phyloP scores from a whole-genome alignment of 345 rosid species.

The Eucalyptus sp. region DNA sequence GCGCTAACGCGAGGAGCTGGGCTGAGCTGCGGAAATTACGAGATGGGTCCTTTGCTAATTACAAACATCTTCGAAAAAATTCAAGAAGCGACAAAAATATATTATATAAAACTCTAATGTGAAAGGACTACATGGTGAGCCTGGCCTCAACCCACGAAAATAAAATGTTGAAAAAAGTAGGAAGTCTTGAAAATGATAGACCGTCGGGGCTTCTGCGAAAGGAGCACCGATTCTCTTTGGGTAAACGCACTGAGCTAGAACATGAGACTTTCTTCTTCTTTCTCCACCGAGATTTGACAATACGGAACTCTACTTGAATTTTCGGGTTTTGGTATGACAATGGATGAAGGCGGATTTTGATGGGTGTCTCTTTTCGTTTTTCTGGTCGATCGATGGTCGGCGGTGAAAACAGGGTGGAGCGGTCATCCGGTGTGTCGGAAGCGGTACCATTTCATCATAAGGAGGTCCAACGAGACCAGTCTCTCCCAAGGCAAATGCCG shows the following conservation, averaged over 20 bases:
- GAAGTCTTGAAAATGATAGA: not conserved
- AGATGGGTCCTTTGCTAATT: not conserved
- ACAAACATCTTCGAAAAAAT: not conserved
- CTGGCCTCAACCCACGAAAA: not conserved
- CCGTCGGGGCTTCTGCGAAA: not conserved
- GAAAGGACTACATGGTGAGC: not conserved
- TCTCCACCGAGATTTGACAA: not conserved
- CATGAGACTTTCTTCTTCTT: not conserved
- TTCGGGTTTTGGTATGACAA: not conserved
- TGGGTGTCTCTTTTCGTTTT: not conserved
- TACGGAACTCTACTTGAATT: not conserved
- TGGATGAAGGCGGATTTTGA: not conserved
- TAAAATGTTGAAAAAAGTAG: not conserved
- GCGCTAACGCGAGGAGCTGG: not conserved
- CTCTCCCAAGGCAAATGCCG: not conserved
- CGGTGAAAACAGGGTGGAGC: constrained; percentile 53
- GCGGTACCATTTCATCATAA: constrained; percentile 62
- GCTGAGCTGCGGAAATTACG: not conserved
- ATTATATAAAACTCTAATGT: not conserved
- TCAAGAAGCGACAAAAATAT: not conserved
- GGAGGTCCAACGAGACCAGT: constrained; percentile 14
- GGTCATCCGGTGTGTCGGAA: constrained; percentile 66
- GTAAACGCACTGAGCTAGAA: not conserved
- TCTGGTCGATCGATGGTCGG: not conserved
- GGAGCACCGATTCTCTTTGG: not conserved